Evolutionary conservation across 106 monocot genomes (phyloP).

Genomic region (Alisma plantagoaquatica): DNA sequence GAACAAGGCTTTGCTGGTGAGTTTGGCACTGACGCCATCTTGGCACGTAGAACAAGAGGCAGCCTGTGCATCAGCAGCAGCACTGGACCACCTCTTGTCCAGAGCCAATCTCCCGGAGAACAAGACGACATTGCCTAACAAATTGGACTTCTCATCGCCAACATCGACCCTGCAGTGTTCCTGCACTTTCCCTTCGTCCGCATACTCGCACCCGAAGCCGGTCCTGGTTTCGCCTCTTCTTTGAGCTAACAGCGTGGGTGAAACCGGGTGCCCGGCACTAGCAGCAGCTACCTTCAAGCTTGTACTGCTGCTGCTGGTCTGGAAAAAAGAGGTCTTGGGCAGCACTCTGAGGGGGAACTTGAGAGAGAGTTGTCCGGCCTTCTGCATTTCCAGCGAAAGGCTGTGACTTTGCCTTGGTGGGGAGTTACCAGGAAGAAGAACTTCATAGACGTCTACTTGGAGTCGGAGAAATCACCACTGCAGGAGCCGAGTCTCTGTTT

Average conservation of each 20-base stretch:
- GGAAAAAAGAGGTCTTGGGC: no score
- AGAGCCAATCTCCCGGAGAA: constrained; percentile 71
- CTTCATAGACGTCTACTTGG: no score
- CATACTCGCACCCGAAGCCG: no score
- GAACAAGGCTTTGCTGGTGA: constrained; percentile 68
- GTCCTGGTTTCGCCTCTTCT: constrained; percentile 38
- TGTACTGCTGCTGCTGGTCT: constrained; percentile 40
- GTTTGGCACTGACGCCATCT: constrained; percentile 57
- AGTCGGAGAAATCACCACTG: no score
- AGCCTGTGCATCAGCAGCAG: constrained; percentile 13
- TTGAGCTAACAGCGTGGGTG: constrained; percentile 62
- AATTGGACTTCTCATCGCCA: constrained; percentile 78
- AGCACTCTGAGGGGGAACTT: no score
- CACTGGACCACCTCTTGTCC: constrained; percentile 35
- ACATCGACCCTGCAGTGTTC: constrained; percentile 91
- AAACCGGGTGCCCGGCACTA: constrained; percentile 66
- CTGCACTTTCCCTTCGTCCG: constrained; percentile 30
- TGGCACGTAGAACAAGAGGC: constrained; percentile 17
- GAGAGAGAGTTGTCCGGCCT: constrained; percentile 24
- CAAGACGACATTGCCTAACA: constrained; percentile 77
- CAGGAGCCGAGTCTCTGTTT: no score
- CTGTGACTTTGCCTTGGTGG: constrained; percentile 9
- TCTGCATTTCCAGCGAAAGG: constrained; percentile 35
- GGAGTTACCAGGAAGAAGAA: no score
- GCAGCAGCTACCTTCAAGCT: constrained; percentile 33